phyloP scores from a whole-genome alignment of 2,329 filamentous ascomycete species.

The Fusarium sp. region DNA sequence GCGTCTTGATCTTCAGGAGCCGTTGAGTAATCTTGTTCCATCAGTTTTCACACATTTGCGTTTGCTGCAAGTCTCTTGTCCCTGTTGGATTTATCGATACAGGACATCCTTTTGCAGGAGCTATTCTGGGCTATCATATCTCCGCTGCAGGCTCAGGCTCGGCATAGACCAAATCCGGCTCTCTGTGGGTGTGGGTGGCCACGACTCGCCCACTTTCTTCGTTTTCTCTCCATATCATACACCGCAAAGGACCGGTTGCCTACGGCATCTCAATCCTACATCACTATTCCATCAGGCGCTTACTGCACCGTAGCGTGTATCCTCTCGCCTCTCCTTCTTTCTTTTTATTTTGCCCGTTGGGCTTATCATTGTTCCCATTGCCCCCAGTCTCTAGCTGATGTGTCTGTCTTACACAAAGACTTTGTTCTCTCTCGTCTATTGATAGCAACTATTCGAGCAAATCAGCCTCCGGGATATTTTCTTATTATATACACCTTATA shows the following conservation, averaged over 20 bases:
- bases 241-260: constrained; percentile 11
- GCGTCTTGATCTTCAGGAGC: neutral
- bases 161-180: constrained; percentile 43
- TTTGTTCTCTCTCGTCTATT: constrained; percentile 15
- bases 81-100: neutral
- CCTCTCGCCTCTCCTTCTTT: neutral
- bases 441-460: constrained; percentile 18
- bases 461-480: constrained; percentile 2
- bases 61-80: neutral
- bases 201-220: constrained; percentile 17
- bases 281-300: constrained; percentile 2
- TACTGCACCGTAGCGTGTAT: neutral
- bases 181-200: constrained; percentile 28
- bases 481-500: constrained; percentile 23
- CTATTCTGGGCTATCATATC: constrained; percentile 24
- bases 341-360: neutral
- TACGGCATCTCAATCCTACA: constrained; percentile 7
- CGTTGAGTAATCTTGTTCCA: neutral
- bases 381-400: neutral
- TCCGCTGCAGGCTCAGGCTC: constrained; percentile 30
- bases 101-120: constrained; percentile 1
- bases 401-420: constrained; percentile 20
- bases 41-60: neutral
- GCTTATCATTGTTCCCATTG: constrained; percentile 5
- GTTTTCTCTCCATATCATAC: constrained; percentile 19